Evolutionary conservation across 352 stramenopile genomes (phyloP).

Genomic region (Phytopythium aichiense): DNA sequence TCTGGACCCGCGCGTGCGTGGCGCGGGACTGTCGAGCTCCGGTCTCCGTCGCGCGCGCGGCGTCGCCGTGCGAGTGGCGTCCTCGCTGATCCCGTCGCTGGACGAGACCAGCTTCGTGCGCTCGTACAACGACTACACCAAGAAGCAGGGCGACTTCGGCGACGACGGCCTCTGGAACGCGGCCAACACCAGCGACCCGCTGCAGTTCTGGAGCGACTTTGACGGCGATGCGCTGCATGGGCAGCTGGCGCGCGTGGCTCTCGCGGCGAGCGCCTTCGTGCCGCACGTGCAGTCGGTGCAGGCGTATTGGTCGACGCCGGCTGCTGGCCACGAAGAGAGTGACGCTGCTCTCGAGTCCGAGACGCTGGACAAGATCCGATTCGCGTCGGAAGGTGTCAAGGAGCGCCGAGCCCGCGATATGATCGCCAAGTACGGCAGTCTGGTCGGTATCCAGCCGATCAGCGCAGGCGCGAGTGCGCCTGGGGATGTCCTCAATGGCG

Average conservation of each 20-base stretch:
- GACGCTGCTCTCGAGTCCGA: conserved; percentile 2
- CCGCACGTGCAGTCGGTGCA: conserved; percentile 24
- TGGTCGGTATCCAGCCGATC: conserved; percentile 14
- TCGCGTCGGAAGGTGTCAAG: conserved; percentile 3
- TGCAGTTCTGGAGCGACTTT: conserved; percentile 37
- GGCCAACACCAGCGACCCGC: conserved; percentile 25
- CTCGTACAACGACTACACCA: conserved; percentile 42
- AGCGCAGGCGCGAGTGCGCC: not conserved
- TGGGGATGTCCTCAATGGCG: not conserved
- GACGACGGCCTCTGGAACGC: conserved; percentile 31
- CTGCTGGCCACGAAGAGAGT: not conserved
- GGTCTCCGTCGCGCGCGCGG: conserved; percentile 28
- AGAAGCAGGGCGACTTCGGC: conserved; percentile 30
- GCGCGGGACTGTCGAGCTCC: conserved; percentile 28
- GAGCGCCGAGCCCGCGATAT: conserved; percentile 6
- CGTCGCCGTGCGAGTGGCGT: conserved; percentile 23
- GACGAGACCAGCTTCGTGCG: conserved; percentile 34
- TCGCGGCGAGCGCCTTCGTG: conserved; percentile 27
- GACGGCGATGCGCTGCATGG: conserved; percentile 27
- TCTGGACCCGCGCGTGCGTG: conserved; percentile 31
- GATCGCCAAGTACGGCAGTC: conserved; percentile 13
- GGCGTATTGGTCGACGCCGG: conserved; percentile 17
- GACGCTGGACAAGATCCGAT: conserved; percentile 24
- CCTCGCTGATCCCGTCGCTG: conserved; percentile 15
- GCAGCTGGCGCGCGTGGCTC: conserved; percentile 26